Base-by-base conservation (phyloP, 2,329 filamentous ascomycete genomes). In the Fusarium torulosum region DNA sequence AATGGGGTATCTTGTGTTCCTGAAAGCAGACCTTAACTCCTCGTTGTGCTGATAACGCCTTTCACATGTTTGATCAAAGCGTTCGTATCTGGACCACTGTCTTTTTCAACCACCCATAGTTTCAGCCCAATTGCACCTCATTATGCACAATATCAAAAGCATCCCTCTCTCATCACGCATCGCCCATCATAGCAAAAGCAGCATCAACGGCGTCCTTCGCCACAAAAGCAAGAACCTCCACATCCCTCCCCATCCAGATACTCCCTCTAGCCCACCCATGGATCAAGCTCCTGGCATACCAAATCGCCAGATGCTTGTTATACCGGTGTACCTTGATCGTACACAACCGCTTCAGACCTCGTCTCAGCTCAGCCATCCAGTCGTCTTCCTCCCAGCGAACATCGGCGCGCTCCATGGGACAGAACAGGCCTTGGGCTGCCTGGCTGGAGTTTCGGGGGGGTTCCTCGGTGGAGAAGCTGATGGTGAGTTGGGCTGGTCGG, bases 221-320 rank as follows among this genome's bases (percentile, higher is more conserved):
- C 23, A 77, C 27, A 45, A 77, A 78, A 3, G 66, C 67, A 37
- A 74, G 67, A 3, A 69, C 53, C 1, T 29, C 44, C 0, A 53
- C 46, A 6, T 71, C 74, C 14, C 53, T 59, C 0, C 74, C 75
- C 66, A 76, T 59, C 1, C 55, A 66, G 2, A 76, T 53, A 14
- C 72, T 68, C 2, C 76, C 76, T 23, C 53, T 63, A 0, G 71
- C 66, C 76, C 76, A 78, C 0, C 42, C 68, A 0, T 21, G 49
- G 1, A 76, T 40, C 41, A 78, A 51, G 11, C 54, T 60, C 3
- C 76, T 59, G 0, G 67, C 67, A 1, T 77, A 71, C 75, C 75
- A 78, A 4, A 78, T 63, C 0, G 76, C 76, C 31, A 75, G 51
- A 38, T 76, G 68, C 42, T 78, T 78, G 45, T 78, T 78, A 43